These are phyloP conservation scores for Parasitella parasitica DNA, from an alignment of 371 early-diverging fungal species.

Conservation along the genomic window DNA sequence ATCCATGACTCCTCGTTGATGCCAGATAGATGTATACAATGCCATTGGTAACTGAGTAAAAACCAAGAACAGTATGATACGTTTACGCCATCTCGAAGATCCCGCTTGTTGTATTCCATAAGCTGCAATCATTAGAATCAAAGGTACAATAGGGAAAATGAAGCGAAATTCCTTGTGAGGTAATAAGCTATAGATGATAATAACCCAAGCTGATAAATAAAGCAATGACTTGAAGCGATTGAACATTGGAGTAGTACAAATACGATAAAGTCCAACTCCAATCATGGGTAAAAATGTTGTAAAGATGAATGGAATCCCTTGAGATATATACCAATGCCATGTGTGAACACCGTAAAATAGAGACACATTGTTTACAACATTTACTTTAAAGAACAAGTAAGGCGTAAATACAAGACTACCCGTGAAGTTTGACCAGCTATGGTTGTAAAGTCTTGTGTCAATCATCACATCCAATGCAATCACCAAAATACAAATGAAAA, in stretches of 20 bases:
- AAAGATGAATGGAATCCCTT: conserved; percentile 77
- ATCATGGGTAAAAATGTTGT: conserved; percentile 71
- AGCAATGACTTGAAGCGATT: conserved; percentile 16
- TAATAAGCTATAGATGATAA: conserved; percentile 70
- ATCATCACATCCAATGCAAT: conserved; percentile 54
- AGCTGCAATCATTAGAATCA: conserved; percentile 66
- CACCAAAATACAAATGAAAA: conserved; percentile 23
- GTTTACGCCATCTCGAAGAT: conserved; percentile 20
- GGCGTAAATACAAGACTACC: conserved; percentile 60
- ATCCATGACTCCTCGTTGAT: conserved; percentile 92
- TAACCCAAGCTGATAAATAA: conserved; percentile 43
- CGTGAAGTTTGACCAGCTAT: neutral
- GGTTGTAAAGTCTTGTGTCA: conserved; percentile 54
- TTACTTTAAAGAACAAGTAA: conserved; percentile 74
- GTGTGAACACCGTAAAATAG: conserved; percentile 88
- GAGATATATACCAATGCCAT: conserved; percentile 88
- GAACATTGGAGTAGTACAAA: conserved; percentile 1
- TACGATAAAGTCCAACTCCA: conserved; percentile 18
- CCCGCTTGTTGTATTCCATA: conserved; percentile 40
- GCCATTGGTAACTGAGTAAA: conserved; percentile 69
- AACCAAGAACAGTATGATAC: conserved; percentile 34
- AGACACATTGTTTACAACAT: conserved; percentile 75
- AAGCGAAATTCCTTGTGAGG: conserved; percentile 95
- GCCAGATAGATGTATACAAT: conserved; percentile 70
- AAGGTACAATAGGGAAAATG: conserved; percentile 82